Base-by-base conservation (phyloP, 768 basidiomycete genomes). In the Xerocomellus intermedius region DNA sequence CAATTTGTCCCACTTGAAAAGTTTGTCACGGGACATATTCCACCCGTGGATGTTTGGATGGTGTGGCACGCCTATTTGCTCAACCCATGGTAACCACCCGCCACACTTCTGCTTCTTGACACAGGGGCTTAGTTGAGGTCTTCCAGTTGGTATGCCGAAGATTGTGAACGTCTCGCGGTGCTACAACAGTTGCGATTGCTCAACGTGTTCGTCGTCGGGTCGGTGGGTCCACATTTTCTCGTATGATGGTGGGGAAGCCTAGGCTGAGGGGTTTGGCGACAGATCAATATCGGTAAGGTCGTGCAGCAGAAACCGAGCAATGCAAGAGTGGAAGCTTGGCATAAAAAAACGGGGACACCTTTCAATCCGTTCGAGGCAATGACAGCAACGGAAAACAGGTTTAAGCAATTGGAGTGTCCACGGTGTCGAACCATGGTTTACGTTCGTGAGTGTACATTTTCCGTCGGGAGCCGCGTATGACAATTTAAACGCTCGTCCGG, bases 11-110 rank as follows among this genome's bases (percentile, higher is more conserved):
- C 61, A 4, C 54, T 72, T 10, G 69, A 65, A 48, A 59, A 56
- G 35, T 71, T 71, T 33, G 54, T 73, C 32, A 24, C 51, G 22
- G 52, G 47, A 5, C 59, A 71, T 12, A 42, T 72, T 16, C 75
- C 75, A 0, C 75, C 75, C 13, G 28, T 73, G 30, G 76, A 76
- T 38, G 75, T 76, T 22, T 70, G 72, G 66, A 74, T 76, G 74
- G 71, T 76, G 19, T 75, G 76, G 71, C 75, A 76, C 19, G 75
- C 74, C 1, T 77, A 77, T 60, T 19, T 73, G 45, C 72, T 76
- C 21, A 73, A 62, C 43, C 75, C 75, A 12, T 63, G 67, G 75
- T 75, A 61, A 60, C 17, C 8, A 1, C 13, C 24, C 3, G 8
- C 2, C 8, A 7, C 35, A 19, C 7, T 46, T 17, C 8, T 10